Evolutionary conservation across 352 stramenopile genomes (phyloP).

Genomic region (Phytophthora pisi): DNA sequence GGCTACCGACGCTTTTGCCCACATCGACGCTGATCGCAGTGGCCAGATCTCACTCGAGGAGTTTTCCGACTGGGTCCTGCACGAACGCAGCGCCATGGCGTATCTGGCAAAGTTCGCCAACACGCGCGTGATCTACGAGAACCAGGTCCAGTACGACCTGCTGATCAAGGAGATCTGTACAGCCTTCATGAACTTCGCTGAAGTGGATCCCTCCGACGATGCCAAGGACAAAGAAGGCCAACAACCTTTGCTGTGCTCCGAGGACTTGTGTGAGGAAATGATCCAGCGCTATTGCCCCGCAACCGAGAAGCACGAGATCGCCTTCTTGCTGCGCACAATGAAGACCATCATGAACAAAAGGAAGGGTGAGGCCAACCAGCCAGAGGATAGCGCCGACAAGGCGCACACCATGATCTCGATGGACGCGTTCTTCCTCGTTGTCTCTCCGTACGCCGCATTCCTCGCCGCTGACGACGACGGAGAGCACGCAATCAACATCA

Average conservation of each 20-base stretch:
- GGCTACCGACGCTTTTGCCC: conserved; percentile 51
- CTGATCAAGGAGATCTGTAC: conserved; percentile 59
- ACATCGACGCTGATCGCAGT: conserved; percentile 62
- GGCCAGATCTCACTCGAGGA: conserved; percentile 66
- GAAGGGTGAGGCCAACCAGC: background rate
- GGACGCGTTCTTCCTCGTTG: conserved; percentile 66
- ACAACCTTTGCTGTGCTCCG: conserved; percentile 42
- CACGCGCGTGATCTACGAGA: conserved; percentile 72
- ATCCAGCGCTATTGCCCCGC: conserved; percentile 45
- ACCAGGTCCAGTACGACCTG: conserved; percentile 66
- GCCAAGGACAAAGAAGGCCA: background rate
- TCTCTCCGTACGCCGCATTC: conserved; percentile 67
- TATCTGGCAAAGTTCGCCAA: conserved; percentile 70
- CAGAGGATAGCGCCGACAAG: conserved; percentile 3
- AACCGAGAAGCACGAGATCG: conserved; percentile 39
- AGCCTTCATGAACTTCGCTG: conserved; percentile 49
- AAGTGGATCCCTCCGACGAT: conserved; percentile 6
- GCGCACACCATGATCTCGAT: conserved; percentile 41
- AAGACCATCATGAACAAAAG: conserved; percentile 25
- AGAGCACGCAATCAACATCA: conserved; percentile 56
- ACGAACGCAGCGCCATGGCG: conserved; percentile 52
- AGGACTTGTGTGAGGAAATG: conserved; percentile 44
- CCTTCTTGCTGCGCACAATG: conserved; percentile 60
- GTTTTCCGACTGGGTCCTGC: conserved; percentile 61
- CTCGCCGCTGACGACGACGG: conserved; percentile 65